Percentiles rank a stretch among this genome's conserved stretches.
These are phyloP conservation scores for Pneumocystis sp. DNA, from an alignment of 1,139 yeast genomes.

Conservation along the genomic window DNA sequence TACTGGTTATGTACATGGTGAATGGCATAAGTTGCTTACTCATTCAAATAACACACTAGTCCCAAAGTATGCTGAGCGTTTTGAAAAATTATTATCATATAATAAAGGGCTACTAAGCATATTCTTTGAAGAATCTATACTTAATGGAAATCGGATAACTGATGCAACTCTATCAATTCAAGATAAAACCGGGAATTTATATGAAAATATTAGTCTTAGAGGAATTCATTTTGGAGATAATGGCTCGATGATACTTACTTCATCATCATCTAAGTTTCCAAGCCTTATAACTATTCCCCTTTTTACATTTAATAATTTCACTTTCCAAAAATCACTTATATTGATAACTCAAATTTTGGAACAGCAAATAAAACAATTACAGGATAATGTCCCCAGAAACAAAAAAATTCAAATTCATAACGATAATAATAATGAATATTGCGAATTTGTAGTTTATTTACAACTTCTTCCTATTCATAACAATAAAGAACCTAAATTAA, in stretches of 20 bases:
- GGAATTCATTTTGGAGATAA: background rate
- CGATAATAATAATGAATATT: background rate
- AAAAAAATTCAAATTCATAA: background rate
- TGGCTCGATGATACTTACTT: background rate
- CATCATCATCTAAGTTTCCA: background rate
- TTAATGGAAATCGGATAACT: background rate
- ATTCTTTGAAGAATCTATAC: background rate
- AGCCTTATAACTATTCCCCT: background rate
- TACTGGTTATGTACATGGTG: background rate
- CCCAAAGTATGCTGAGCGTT: background rate
- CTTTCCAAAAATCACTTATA: background rate
- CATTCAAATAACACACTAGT: background rate
- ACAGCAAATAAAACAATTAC: background rate
- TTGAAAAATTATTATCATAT: background rate
- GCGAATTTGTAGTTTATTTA: background rate
- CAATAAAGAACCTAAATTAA: background rate
- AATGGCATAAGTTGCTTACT: background rate
- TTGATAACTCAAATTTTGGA: background rate
- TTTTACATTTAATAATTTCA: background rate
- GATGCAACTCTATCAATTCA: background rate
- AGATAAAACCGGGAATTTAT: background rate
- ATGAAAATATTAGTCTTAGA: background rate
- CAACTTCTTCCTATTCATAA: background rate
- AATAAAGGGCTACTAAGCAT: background rate
- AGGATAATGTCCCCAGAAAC: background rate